phyloP scores from a whole-genome alignment of 306 rosid genomes.

The Quercus wislizeni region DNA sequence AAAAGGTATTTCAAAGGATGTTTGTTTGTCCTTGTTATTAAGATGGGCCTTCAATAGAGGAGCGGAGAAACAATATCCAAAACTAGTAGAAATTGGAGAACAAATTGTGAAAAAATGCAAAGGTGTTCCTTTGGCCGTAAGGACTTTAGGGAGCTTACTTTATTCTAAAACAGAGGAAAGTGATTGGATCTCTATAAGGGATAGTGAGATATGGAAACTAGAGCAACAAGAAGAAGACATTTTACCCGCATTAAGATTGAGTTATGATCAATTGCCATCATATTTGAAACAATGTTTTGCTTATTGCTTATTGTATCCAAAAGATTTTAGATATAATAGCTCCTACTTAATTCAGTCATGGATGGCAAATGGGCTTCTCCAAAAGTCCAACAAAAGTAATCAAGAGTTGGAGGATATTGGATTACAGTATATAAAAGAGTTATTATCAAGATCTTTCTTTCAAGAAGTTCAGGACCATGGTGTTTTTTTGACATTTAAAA shows the following conservation, averaged over 20 bases:
- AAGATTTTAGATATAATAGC: neutral
- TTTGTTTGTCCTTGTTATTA: conserved; percentile 39
- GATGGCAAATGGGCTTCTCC: conserved; percentile 32
- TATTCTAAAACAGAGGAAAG: no score
- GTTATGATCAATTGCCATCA: no score
- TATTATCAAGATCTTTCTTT: neutral
- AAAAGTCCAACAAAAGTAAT: neutral
- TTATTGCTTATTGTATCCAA: neutral
- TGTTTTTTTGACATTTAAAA: no score
- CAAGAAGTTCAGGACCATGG: no score
- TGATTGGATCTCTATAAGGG: no score
- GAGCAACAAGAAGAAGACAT: no score
- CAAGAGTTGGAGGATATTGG: conserved; percentile 21
- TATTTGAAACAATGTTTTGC: no score
- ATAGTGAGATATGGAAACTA: no score
- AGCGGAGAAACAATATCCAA: neutral
- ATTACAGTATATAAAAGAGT: neutral
- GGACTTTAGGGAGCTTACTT: no score
- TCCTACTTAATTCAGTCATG: conserved; percentile 15
- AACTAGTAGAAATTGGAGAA: conserved; percentile 19
- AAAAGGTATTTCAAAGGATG: conserved; percentile 18
- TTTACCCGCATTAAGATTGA: no score
- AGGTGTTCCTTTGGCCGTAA: conserved; percentile 28
- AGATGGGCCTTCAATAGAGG: conserved; percentile 24
- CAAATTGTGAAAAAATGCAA: conserved; percentile 26